Percentiles rank a stretch among this genome's conserved stretches.
phyloP scores from a whole-genome alignment of 352 stramenopile species.

The Phytophthora hybrid region DNA sequence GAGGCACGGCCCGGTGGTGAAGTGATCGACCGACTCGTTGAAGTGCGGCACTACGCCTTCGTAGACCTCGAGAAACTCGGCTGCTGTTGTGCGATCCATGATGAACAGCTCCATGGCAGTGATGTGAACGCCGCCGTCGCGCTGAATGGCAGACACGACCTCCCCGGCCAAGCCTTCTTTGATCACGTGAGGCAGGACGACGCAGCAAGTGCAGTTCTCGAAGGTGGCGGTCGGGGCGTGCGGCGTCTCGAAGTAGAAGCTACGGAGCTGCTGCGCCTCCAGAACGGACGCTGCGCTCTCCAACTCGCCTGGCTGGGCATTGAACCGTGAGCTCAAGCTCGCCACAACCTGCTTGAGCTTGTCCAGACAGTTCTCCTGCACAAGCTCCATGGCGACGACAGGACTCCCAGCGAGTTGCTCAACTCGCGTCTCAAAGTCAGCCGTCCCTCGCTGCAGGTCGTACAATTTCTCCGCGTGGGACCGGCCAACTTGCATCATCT shows the following conservation, averaged over 20 bases:
- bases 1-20: constrained; percentile 89
- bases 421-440: constrained; percentile 44
- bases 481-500: constrained; percentile 69
- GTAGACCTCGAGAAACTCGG: constrained; percentile 94
- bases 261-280: constrained; percentile 62
- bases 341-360: constrained; percentile 61
- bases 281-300: constrained; percentile 60
- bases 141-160: constrained; percentile 88
- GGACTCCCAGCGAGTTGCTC: constrained; percentile 50
- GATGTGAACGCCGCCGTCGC: constrained; percentile 70
- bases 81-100: constrained; percentile 85
- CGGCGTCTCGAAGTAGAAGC: constrained; percentile 69
- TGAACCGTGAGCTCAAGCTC: constrained; percentile 56
- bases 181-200: constrained; percentile 94
- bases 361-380: constrained; percentile 77
- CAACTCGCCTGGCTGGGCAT: constrained; percentile 51
- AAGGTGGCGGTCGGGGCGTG: constrained; percentile 78
- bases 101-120: constrained; percentile 91
- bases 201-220: constrained; percentile 92
- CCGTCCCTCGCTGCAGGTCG: constrained; percentile 47
- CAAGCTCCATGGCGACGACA: constrained; percentile 78
- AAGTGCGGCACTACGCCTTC: constrained; percentile 94
- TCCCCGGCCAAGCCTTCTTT: constrained; percentile 84
- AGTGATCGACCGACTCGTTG: constrained; percentile 89
- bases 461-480: constrained; percentile 67